phyloP scores from a whole-genome alignment of 73 alveolate species.

The Paramecium caudatum region DNA sequence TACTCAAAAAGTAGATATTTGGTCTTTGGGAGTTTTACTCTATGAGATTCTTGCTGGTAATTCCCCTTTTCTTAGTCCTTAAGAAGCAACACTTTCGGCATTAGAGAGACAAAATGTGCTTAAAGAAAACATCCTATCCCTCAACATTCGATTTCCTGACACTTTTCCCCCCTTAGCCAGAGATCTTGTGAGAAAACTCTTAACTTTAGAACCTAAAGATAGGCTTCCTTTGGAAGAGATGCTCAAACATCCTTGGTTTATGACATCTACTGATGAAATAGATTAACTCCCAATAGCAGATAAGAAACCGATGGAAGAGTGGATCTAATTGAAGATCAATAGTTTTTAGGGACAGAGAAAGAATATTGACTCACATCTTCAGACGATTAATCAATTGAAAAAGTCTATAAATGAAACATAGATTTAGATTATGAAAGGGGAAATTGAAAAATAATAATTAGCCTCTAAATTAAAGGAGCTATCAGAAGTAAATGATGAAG shows the following conservation, averaged over 20 bases:
- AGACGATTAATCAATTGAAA: constrained; percentile 8
- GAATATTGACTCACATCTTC: background rate
- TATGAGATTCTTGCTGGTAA: constrained; percentile 92
- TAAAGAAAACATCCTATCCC: constrained; percentile 40
- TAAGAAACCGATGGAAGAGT: background rate
- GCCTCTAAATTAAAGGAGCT: constrained; percentile 25
- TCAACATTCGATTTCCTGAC: constrained; percentile 39
- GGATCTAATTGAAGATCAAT: background rate
- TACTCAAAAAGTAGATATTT: constrained; percentile 89
- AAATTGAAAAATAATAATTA: constrained; percentile 35
- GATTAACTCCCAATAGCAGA: background rate
- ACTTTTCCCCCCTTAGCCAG: constrained; percentile 66
- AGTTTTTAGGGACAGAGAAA: background rate
- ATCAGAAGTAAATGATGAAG: constrained; percentile 7
- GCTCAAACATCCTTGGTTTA: constrained; percentile 59
- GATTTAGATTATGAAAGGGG: constrained; percentile 1
- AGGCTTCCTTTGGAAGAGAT: constrained; percentile 59
- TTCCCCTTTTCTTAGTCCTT: constrained; percentile 89
- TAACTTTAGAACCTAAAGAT: constrained; percentile 32
- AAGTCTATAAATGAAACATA: background rate
- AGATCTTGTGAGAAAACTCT: constrained; percentile 55
- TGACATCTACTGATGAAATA: background rate
- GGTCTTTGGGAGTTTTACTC: constrained; percentile 93
- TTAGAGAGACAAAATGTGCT: constrained; percentile 18
- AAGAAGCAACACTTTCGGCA: background rate